Evolutionary conservation across 306 rosid species (phyloP).

Genomic region (Lupinus albus): DNA sequence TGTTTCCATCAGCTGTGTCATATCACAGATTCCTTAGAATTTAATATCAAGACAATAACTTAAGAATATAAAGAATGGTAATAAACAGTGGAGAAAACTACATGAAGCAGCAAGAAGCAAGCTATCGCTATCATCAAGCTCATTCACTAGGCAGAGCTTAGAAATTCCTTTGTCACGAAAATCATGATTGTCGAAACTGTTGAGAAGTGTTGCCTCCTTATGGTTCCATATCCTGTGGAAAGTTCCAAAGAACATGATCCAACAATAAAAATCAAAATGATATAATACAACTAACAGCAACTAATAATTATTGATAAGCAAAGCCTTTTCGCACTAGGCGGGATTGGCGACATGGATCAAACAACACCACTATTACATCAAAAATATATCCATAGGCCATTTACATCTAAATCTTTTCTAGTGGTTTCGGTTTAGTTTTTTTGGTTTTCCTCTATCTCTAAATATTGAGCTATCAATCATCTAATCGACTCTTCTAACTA

Average conservation of each 20-base stretch:
- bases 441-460: no score
- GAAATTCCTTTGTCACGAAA: constrained; percentile 92
- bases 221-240: constrained; percentile 82
- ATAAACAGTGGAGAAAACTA: constrained; percentile 48
- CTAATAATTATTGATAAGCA: not conserved
- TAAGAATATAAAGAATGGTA: constrained; percentile 19
- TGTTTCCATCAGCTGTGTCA: constrained; percentile 79
- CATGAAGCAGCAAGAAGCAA: constrained; percentile 98
- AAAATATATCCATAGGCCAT: no score
- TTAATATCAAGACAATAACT: constrained; percentile 17
- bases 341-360: no score
- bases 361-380: no score
- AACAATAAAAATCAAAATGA: constrained; percentile 24
- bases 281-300: constrained; percentile 12
- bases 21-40: constrained; percentile 31
- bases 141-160: constrained; percentile 91
- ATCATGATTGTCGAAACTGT: constrained; percentile 89
- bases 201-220: constrained; percentile 76
- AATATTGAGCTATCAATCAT: no score
- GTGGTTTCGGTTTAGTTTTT: no score
- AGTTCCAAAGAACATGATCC: constrained; percentile 35
- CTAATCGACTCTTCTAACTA: no score
- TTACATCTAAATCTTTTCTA: no score
- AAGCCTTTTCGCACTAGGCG: no score
- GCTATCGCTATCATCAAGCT: constrained; percentile 94